Percentiles rank a stretch among this genome's conserved stretches.
phyloP scores from a whole-genome alignment of 139 green algal genomes.

The Diplosphaera chodatii region DNA sequence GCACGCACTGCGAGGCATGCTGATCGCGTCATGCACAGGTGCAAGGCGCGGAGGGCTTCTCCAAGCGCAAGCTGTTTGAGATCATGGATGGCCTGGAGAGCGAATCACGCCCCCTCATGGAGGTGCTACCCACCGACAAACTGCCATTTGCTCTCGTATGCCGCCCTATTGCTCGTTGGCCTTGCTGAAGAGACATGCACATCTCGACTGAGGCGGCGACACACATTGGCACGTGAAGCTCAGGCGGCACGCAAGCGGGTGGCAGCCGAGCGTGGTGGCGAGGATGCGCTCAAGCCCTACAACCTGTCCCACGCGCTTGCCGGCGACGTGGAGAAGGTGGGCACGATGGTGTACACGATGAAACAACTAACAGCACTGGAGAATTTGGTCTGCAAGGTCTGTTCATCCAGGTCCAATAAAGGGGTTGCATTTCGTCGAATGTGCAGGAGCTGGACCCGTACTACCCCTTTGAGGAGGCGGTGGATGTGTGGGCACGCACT shows the following conservation, averaged over 20 bases:
- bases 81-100: conserved; percentile 68
- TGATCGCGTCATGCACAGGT: no score
- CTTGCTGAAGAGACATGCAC: no score
- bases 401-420: no score
- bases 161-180: no score
- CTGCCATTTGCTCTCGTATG: no score
- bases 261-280: conserved; percentile 43
- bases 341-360: neutral
- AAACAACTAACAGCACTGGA: no score
- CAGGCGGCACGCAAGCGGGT: conserved; percentile 45
- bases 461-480: conserved; percentile 51
- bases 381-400: no score
- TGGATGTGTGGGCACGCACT: conserved; percentile 67
- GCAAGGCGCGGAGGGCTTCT: conserved; percentile 68
- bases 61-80: conserved; percentile 65
- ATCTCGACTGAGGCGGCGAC: no score
- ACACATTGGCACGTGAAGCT: no score
- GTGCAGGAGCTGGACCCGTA: conserved; percentile 44
- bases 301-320: conserved; percentile 32
- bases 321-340: conserved; percentile 18
- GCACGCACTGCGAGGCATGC: no score
- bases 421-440: no score
- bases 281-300: neutral
- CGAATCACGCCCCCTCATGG: conserved; percentile 50
- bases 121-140: no score